Conservation (phyloP, 2,329 filamentous ascomycete species). For the Paecilomyces niveus region DNA sequence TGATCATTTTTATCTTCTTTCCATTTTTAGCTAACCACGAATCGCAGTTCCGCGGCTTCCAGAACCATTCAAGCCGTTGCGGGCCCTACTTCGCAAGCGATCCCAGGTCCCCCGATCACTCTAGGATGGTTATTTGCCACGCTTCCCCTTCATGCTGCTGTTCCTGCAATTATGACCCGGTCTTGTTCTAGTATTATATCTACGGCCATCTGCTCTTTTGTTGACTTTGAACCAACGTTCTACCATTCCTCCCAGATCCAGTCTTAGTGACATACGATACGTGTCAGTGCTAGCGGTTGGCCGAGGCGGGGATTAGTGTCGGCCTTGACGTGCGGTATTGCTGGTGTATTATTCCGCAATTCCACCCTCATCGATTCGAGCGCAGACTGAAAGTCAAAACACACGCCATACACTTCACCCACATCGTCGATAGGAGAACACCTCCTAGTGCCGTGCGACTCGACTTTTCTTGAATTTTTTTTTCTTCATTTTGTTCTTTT, state of each 20-base stretch:
- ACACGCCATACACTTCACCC: background rate
- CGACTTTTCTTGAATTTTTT: background rate
- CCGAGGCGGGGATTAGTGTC: background rate
- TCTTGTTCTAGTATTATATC: background rate
- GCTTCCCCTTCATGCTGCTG: background rate
- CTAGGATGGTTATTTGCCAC: background rate
- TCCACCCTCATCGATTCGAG: background rate
- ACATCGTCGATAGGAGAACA: background rate
- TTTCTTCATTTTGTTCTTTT: background rate
- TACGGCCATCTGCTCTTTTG: background rate
- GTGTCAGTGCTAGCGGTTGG: background rate
- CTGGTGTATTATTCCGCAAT: background rate
- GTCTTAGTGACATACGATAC: background rate
- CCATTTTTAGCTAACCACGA: background rate
- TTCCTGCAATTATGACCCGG: background rate
- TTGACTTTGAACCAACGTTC: background rate
- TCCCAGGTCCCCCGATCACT: background rate
- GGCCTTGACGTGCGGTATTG: background rate
- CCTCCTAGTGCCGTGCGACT: background rate
- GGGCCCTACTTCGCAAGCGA: background rate
- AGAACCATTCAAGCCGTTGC: conserved; percentile 1
- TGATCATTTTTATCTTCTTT: background rate
- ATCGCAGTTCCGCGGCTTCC: background rate
- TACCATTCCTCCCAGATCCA: background rate
- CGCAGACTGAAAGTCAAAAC: background rate